A percentile compares a stretch with the other conserved stretches of the same genome.
Conservation (phyloP, 2,329 filamentous ascomycete species). For the Alternaria triticimaculans region DNA sequence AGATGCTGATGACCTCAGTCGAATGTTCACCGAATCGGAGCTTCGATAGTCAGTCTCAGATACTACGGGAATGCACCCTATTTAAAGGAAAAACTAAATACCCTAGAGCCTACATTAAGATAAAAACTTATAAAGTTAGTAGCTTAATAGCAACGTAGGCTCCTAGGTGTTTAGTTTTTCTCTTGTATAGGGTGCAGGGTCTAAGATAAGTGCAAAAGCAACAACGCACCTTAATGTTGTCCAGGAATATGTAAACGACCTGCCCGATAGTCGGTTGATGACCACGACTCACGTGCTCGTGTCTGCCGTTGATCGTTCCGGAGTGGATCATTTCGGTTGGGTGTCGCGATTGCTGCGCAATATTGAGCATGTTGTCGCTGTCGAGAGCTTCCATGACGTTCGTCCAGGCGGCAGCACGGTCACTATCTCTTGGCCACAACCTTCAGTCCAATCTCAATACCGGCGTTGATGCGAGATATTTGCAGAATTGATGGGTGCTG, state of each 20-base stretch:
- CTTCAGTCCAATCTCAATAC: not conserved
- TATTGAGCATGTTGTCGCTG: not conserved
- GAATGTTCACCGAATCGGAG: constrained; percentile 34
- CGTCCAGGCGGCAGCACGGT: not conserved
- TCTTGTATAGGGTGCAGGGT: not conserved
- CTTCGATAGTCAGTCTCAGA: constrained; percentile 13
- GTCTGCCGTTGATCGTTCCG: not conserved
- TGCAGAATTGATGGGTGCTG: not conserved
- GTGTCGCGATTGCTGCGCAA: not conserved
- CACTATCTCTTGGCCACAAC: not conserved
- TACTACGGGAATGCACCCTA: too few species aligned
- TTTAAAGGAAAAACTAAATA: too few species aligned
- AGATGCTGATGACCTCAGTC: constrained; percentile 19
- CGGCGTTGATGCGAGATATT: not conserved
- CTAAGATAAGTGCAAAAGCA: not conserved
- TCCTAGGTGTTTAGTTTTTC: too few species aligned
- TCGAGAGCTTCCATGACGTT: not conserved
- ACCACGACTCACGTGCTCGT: not conserved
- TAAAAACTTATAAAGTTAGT: too few species aligned
- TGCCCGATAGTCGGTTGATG: constrained; percentile 3
- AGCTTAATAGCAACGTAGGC: too few species aligned
- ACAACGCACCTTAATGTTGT: constrained; percentile 26
- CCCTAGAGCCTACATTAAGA: too few species aligned
- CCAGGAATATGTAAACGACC: constrained; percentile 24
- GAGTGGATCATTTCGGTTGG: not conserved